These are phyloP conservation scores for Brasenia schreberi DNA, from an alignment of 164 flowering plant species.

Conservation along the genomic window DNA sequence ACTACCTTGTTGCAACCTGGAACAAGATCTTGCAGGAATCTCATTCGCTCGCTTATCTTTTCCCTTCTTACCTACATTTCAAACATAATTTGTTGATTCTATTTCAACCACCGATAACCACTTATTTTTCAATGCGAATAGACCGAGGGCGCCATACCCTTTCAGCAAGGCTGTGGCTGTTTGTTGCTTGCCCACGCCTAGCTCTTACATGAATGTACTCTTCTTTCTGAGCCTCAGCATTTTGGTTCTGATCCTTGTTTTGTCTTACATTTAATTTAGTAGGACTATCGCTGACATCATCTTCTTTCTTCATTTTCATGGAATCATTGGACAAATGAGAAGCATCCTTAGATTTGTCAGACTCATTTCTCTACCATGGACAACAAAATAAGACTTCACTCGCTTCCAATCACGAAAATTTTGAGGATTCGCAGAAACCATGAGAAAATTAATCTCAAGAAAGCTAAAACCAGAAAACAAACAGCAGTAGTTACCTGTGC, in stretches of 20 bases:
- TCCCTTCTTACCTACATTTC: constrained; percentile 77
- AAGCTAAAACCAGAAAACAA: no score
- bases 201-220: constrained; percentile 87
- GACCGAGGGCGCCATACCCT: constrained; percentile 31
- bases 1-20: constrained; percentile 95
- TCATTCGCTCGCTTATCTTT: constrained; percentile 94
- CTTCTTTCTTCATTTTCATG: constrained; percentile 36
- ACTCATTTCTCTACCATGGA: constrained; percentile 22
- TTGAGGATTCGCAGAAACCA: no score
- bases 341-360: constrained; percentile 25
- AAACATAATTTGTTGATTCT: neutral
- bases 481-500: constrained; percentile 26
- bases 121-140: neutral
- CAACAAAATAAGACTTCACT: constrained; percentile 4
- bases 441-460: neutral
- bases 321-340: constrained; percentile 31
- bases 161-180: constrained; percentile 98
- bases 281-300: constrained; percentile 17
- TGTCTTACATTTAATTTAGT: constrained; percentile 44
- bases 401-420: neutral
- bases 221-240: constrained; percentile 51
- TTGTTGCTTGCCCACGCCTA: constrained; percentile 91
- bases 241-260: constrained; percentile 38
- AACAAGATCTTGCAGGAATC: constrained; percentile 93
- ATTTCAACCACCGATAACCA: neutral